Evolutionary conservation across 2,329 filamentous ascomycete genomes (phyloP), one percentile per base, ranked within the genome.

Genomic region (Alternaria infectoria): DNA sequence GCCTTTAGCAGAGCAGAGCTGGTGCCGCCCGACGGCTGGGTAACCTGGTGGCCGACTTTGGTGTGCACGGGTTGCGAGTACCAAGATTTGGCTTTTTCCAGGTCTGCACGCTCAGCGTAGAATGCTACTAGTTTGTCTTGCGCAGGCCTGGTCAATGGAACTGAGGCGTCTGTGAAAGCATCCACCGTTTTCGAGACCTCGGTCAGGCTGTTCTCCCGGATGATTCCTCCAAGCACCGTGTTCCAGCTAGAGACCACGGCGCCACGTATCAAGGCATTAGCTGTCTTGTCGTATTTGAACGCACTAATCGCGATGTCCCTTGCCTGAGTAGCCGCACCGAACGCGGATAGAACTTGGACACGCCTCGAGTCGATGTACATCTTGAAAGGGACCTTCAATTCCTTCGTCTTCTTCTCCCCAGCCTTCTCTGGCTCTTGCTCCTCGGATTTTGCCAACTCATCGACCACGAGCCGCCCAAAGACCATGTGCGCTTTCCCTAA

Each of bases 1-100:
- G 90, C 89, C 44, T 83, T 83, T 40, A 92, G 79, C n/a, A 91
- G 78, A 44, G 84, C 84, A 52, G 81, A 78, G 66, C 88, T 86
- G 0, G 87, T 83, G 12, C 76, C 67, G 4, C 57, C 60, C 0
- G 40, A 15, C 17, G 70, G 69, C 25, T 67, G 57, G 5, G 49
- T 43, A 10, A 36, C 40, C 11, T 56, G n/a, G 4, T 62, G 23
- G 26, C 64, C 67, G 8, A 54, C 9, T n/a, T 28, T 49, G 26
- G 74, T 76, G 13, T 80, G 72, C 4, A 89, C 80, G 2, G 86
- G 83, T 65, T 86, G 87, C 21, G 85, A 80, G 71, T 91, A 93
- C 87, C 93, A 93, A 12, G 83, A 76, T 72, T 91, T 89, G 3
- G 89, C 89, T 64, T 87, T 86, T n/a, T 83, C 77, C 5, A 90